A percentile compares a stretch with the other conserved stretches of the same genome.
phyloP scores from a whole-genome alignment of 1,284 basidiomycete genomes.

The Schizopora paradoxa region DNA sequence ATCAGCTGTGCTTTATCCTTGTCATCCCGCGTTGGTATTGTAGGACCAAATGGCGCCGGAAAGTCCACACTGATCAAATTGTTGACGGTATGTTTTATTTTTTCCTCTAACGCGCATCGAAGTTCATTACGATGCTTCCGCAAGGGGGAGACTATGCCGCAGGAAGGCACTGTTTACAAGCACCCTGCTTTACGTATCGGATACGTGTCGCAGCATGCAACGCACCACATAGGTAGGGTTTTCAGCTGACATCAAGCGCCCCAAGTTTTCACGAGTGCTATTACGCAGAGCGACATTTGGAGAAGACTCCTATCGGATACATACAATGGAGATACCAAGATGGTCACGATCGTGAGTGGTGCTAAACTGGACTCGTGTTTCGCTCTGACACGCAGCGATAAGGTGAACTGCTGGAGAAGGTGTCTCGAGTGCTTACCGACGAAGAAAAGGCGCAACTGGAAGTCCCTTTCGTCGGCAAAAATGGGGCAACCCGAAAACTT shows the following conservation, averaged over 20 bases:
- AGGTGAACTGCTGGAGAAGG: slow-evolving; percentile 90
- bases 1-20: slow-evolving; percentile 92
- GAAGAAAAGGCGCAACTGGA: slow-evolving; percentile 85
- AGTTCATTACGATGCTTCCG: slow-evolving; percentile 16
- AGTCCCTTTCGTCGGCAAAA: slow-evolving; percentile 86
- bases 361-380: slow-evolving; percentile 3
- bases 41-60: slow-evolving; percentile 91
- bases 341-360: slow-evolving; percentile 85
- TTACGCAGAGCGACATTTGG: slow-evolving; percentile 76
- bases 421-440: slow-evolving; percentile 83
- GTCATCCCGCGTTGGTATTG: slow-evolving; percentile 76
- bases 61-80: slow-evolving; percentile 98
- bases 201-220: slow-evolving; percentile 97
- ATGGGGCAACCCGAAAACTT: slow-evolving; percentile 87
- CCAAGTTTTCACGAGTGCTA: no score
- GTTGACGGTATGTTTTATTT: slow-evolving; percentile 58
- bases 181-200: slow-evolving; percentile 95
- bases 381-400: slow-evolving; percentile 6
- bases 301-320: slow-evolving; percentile 93
- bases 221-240: slow-evolving; percentile 78
- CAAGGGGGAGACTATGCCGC: slow-evolving; percentile 89
- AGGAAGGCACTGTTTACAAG: slow-evolving; percentile 92
- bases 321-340: slow-evolving; percentile 99
- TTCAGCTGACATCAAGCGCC: slow-evolving; percentile 14
- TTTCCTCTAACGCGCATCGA: slow-evolving; percentile 7